Base-by-base conservation (phyloP, 2,329 filamentous ascomycete genomes). In the Arachnopeziza araneosa region DNA sequence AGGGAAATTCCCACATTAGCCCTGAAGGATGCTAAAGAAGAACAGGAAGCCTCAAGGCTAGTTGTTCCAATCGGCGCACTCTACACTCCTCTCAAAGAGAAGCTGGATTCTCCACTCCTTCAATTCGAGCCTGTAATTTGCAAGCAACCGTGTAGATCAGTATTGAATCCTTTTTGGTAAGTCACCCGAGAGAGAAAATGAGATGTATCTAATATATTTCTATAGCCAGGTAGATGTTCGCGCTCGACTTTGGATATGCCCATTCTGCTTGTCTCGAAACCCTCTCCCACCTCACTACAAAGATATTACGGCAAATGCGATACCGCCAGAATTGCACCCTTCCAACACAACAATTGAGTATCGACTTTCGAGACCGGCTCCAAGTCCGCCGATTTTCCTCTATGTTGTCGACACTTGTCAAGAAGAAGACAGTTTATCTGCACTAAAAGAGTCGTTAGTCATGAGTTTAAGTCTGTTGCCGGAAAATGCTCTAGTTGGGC, bases 71-170 rank as follows among this genome's bases (percentile, higher is more conserved):
- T 99, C 71, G 95, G 93, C 74, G 93, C 92, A 67, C 83, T 97
- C 54, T 98, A 98, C 77, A 99, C 93, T 1, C 93, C 93, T 5
- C 79, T 97, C 70, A 98, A 98, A 78, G 93, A 97, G 79, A 96
- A 96, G 79, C 86, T 89, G 23, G 89, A 96, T 65, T 90, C 91
- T 24, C 91, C 93, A 58, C 78, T 96, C 64, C 83, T 99, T 57
- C 91, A 96, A 74, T 98, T 98, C 77, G 93, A 98, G 77, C 95
- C 95, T 21, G 91, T 99, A 50, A 93, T 90, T 63, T 99, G 95
- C 86, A 97, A 97, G 78, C 85, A 90, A 74, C 95, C 95, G 63
- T 99, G 95, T 77, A 89, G 93, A 75, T 93, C 93, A 58, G 92
- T 98, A 48, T 81, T 99, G 74, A 99, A 99, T 75, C 95, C 95